A percentile compares a stretch with the other conserved stretches of the same genome.
Evolutionary conservation across 2,329 filamentous ascomycete genomes (phyloP).

Genomic region (Aspergillus tamarii): DNA sequence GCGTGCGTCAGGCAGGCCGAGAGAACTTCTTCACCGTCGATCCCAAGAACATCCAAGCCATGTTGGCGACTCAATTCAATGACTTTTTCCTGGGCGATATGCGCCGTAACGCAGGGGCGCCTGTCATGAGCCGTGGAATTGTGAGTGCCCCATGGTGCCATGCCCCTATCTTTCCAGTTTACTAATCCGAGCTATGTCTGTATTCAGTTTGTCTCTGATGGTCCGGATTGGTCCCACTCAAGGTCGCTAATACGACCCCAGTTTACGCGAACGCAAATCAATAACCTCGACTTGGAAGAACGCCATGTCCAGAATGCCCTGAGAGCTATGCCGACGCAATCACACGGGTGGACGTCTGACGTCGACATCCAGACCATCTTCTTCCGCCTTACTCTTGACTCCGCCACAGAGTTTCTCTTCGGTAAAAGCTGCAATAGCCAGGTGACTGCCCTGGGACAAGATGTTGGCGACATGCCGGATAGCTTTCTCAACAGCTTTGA

Average conservation of each 20-base stretch:
- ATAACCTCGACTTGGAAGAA: constrained; percentile 80
- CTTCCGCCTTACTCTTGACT: constrained; percentile 80
- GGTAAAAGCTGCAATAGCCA: constrained; percentile 65
- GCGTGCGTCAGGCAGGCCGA: background rate
- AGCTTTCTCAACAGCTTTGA: constrained; percentile 38
- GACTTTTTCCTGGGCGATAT: constrained; percentile 81
- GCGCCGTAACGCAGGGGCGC: constrained; percentile 64
- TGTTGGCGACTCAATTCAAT: constrained; percentile 78
- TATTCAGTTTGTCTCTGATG: constrained; percentile 65
- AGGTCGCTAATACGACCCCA: constrained; percentile 80
- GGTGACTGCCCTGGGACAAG: constrained; percentile 25
- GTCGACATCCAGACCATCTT: constrained; percentile 76
- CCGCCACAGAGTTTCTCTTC: constrained; percentile 82
- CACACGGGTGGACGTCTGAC: constrained; percentile 49
- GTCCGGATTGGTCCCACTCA: constrained; percentile 73
- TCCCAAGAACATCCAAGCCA: constrained; percentile 73
- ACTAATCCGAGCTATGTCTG: background rate
- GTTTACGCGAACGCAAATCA: constrained; percentile 81
- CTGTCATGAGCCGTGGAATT: constrained; percentile 49
- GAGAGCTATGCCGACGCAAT: constrained; percentile 63
- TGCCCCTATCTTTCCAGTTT: background rate
- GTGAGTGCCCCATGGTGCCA: constrained; percentile 22
- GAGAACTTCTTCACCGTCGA: constrained; percentile 30
- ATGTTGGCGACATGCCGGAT: background rate
- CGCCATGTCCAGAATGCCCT: constrained; percentile 73